phyloP scores from a whole-genome alignment of 768 basidiomycete species.

The Pleurotus salmoneostramineus region DNA sequence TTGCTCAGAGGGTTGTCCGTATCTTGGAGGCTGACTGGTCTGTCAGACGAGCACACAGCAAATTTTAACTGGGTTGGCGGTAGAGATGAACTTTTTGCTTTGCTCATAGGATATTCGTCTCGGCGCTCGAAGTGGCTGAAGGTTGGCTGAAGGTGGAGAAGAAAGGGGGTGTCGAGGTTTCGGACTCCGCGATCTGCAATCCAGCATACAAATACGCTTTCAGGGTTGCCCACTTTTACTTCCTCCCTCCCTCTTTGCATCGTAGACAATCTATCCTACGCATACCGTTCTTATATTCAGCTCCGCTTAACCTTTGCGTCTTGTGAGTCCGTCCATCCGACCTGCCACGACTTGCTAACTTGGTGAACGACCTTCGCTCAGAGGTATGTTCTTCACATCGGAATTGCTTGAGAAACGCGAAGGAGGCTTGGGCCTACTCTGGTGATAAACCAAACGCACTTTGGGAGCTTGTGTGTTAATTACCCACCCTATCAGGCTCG shows the following conservation, averaged over 20 bases:
- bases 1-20: conserved; percentile 50
- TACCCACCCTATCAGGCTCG: conserved; percentile 55
- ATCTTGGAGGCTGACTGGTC: conserved; percentile 30
- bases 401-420: conserved; percentile 80
- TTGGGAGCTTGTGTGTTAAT: neutral
- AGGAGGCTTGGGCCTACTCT: conserved; percentile 86
- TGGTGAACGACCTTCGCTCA: too few species aligned
- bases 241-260: neutral
- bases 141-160: conserved; percentile 10
- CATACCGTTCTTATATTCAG: too few species aligned
- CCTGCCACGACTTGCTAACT: too few species aligned
- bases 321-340: too few species aligned
- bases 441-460: conserved; percentile 37
- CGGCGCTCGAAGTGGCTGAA: conserved; percentile 46
- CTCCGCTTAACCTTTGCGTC: too few species aligned
- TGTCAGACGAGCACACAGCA: conserved; percentile 36
- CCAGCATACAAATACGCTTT: neutral
- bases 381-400: conserved; percentile 81
- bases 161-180: neutral
- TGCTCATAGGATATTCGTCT: conserved; percentile 44
- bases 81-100: conserved; percentile 64
- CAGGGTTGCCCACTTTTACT: neutral
- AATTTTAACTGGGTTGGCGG: conserved; percentile 56
- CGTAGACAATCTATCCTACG: neutral
- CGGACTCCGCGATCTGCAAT: neutral